Percentiles rank a stretch among this genome's conserved stretches.
Conservation (phyloP, 495 filamentous ascomycete genomes). For the Rhypophila decipiens region DNA sequence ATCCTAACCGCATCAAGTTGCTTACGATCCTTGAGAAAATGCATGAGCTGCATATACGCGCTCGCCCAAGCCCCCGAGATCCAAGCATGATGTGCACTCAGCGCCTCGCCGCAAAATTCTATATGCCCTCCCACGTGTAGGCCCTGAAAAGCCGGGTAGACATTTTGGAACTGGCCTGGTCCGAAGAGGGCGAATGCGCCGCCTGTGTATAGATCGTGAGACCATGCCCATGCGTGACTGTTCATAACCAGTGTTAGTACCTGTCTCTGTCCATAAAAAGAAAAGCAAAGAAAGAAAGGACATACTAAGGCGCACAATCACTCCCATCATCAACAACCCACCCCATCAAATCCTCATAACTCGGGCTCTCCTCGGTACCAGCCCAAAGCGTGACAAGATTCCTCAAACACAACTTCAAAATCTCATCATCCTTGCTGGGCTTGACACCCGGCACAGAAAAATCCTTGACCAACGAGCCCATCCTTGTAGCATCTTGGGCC, state of each 20-base stretch:
- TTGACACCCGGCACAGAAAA: conserved; percentile 23
- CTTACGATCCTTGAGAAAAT: not conserved
- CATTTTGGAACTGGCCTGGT: conserved; percentile 33
- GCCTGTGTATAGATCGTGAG: conserved; percentile 26
- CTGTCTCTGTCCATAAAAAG: too few relatives aligned
- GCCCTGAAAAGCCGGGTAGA: conserved; percentile 22
- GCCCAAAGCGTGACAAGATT: conserved; percentile 6
- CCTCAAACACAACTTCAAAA: conserved; percentile 7
- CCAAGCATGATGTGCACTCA: conserved; percentile 39
- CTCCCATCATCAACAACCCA: conserved; percentile 14
- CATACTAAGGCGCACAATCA: too few relatives aligned
- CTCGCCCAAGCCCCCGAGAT: conserved; percentile 32
- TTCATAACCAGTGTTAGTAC: too few relatives aligned
- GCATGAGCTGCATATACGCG: conserved; percentile 2
- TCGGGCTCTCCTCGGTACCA: not conserved
- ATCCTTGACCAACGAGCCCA: conserved; percentile 25
- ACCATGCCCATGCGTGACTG: conserved; percentile 34
- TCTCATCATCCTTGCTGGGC: conserved; percentile 3
- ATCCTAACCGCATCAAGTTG: not conserved
- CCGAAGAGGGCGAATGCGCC: conserved; percentile 43
- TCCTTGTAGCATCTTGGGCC: conserved; percentile 32
- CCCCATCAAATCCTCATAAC: conserved; percentile 12
- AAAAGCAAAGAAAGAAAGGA: too few relatives aligned
- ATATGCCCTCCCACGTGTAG: conserved; percentile 23
- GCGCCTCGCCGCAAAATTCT: conserved; percentile 36